Evolutionary conservation across 2,329 filamentous ascomycete species (phyloP).

Genomic region (Fusarium pseudoanthophilum): DNA sequence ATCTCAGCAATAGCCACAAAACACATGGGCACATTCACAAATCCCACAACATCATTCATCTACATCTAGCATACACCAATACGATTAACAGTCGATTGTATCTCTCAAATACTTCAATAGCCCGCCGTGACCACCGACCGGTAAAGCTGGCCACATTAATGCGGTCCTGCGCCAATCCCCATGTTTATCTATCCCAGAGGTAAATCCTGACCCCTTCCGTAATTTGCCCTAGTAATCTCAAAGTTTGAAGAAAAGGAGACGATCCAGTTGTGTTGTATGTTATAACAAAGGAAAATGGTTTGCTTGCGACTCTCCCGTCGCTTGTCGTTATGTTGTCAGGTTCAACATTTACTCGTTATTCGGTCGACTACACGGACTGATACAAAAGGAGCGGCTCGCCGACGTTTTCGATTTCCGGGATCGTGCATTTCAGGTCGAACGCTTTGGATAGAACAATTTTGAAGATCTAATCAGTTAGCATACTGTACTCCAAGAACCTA

Average conservation of each 20-base stretch:
- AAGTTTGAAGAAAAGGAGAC: constrained; percentile 36
- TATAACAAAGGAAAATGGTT: constrained; percentile 42
- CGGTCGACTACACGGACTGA: constrained; percentile 63
- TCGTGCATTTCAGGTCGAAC: constrained; percentile 98
- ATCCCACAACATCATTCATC: constrained; percentile 5
- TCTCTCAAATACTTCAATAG: constrained; percentile 33
- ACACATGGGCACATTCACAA: background rate
- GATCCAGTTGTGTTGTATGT: constrained; percentile 36
- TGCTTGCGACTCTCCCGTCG: constrained; percentile 15
- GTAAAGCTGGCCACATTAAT: constrained; percentile 31
- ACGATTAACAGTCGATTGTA: constrained; percentile 36
- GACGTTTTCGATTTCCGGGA: constrained; percentile 98
- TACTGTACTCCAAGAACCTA: background rate
- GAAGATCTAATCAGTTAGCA: constrained; percentile 77
- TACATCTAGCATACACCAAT: constrained; percentile 34
- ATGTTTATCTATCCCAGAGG: constrained; percentile 40
- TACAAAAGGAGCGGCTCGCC: constrained; percentile 96
- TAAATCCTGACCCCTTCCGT: constrained; percentile 39
- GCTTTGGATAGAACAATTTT: constrained; percentile 99
- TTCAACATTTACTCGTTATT: constrained; percentile 39
- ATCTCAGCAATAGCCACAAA: too few relatives aligned
- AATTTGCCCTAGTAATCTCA: constrained; percentile 35
- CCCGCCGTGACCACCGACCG: constrained; percentile 32
- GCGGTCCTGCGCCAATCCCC: constrained; percentile 33
- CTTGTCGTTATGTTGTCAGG: constrained; percentile 37